These are phyloP conservation scores for Scenedesmus sp. DNA, from an alignment of 163 green algal species.

Conservation along the genomic window DNA sequence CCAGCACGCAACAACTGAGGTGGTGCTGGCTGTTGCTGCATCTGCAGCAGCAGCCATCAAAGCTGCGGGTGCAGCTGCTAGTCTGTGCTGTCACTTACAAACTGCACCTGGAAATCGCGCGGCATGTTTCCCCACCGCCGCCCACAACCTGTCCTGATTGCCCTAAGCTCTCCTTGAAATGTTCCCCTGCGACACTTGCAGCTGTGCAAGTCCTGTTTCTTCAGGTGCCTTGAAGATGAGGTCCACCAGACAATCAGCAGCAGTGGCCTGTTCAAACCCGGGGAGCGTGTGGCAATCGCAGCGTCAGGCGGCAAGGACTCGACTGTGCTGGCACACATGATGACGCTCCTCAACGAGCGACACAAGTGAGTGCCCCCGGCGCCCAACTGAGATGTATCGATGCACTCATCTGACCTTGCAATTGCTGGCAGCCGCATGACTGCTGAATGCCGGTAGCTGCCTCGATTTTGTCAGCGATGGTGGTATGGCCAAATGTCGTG, in stretches of 20 bases:
- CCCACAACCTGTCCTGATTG: too few relatives aligned
- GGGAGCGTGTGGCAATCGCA: conserved; percentile 92
- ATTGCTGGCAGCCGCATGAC: too few relatives aligned
- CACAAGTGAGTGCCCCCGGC: conserved; percentile 78
- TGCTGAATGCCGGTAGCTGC: too few relatives aligned
- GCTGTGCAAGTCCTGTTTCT: conserved; percentile 97
- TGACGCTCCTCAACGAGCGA: conserved; percentile 92
- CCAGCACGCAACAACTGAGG: neutral
- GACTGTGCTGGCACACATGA: conserved; percentile 96
- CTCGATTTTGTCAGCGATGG: too few relatives aligned
- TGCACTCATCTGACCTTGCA: too few relatives aligned
- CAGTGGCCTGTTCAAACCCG: conserved; percentile 85
- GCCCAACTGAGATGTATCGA: too few relatives aligned
- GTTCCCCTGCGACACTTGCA: conserved; percentile 51
- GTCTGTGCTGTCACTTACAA: neutral
- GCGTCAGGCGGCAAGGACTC: conserved; percentile 97
- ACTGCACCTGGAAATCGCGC: too few relatives aligned
- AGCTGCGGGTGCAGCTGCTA: neutral
- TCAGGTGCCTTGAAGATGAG: conserved; percentile 90
- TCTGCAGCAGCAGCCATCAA: neutral
- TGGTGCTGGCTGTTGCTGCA: neutral
- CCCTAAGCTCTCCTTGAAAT: neutral
- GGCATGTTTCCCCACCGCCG: too few relatives aligned
- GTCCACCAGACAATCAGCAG: conserved; percentile 92
- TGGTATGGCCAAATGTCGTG: too few relatives aligned